These are phyloP conservation scores for Rugosomyces carneus DNA, from an alignment of 1,284 basidiomycete genomes.

Conservation along the genomic window DNA sequence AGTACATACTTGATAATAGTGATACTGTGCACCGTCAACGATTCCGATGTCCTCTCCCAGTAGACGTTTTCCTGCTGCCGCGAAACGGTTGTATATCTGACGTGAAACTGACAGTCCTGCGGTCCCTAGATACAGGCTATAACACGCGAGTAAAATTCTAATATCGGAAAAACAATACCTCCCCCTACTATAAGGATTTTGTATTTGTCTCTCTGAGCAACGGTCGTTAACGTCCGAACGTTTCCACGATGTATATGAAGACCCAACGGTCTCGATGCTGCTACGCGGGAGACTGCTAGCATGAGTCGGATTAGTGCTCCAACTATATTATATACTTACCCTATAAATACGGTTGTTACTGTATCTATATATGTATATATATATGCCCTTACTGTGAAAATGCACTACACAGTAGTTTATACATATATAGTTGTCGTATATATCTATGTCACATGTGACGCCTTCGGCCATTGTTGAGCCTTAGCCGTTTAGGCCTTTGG, in stretches of 20 bases:
- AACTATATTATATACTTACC: too few relatives aligned
- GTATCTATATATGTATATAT: too few relatives aligned
- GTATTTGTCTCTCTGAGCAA: constrained; percentile 34
- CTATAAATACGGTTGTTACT: too few relatives aligned
- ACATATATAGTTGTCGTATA: too few relatives aligned
- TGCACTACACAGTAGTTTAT: too few relatives aligned
- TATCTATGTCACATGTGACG: too few relatives aligned
- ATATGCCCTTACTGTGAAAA: too few relatives aligned
- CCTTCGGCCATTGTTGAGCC: too few relatives aligned
- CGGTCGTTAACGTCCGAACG: constrained; percentile 11
- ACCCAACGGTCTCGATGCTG: constrained; percentile 4
- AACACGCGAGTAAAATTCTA: not conserved
- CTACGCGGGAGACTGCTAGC: constrained; percentile 8
- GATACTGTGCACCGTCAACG: constrained; percentile 70
- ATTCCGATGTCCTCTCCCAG: constrained; percentile 77
- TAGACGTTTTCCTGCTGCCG: constrained; percentile 59
- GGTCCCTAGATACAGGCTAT: constrained; percentile 44
- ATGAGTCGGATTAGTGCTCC: too few relatives aligned
- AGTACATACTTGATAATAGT: constrained; percentile 67
- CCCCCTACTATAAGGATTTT: constrained; percentile 63
- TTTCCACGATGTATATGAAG: not conserved
- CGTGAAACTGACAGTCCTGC: constrained; percentile 76
- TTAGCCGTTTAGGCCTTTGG: too few relatives aligned
- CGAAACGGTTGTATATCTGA: constrained; percentile 77
- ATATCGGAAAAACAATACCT: constrained; percentile 32